Evolutionary conservation across 768 basidiomycete species (phyloP), one percentile per base, ranked within the genome.

Genomic region (Naganishia antarctica): DNA sequence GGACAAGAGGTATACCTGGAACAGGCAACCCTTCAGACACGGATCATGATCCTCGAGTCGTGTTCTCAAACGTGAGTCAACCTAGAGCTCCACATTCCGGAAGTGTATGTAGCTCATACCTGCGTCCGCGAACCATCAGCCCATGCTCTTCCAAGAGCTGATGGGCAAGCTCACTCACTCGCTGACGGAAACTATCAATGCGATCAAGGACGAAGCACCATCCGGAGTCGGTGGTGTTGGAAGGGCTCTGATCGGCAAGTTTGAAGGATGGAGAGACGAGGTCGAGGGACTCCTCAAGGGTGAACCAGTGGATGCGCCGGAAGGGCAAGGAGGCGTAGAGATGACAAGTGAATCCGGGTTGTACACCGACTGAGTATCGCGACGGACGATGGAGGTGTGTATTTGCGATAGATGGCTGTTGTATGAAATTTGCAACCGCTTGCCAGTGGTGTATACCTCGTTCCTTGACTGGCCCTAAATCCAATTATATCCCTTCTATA

Each of bases 51-150:
- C 60, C 66, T 18, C 16, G 73, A 53, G 70, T 73, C 8, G 70
- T 77, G 0, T 77, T 77, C 49, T 70, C 71, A 37, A 77, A 77
- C 57, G 76, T 77, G 43, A 68, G 74, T 69, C 16, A 37, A 16
- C 9, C 37, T 28, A 26, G 49, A 43, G 37, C 48, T 60, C 34
- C 28, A 6, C 29, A 28, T 21, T 37, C 29, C 59, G 28, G 34
- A 28, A 60, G 13, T 48, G n/a, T 29, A 34, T n/a, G n/a, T n/a
- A n/a, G n/a, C 34, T 3, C 21, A 16, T 51, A 16, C 40, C 18
- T 44, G 9, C 43, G 13, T 21, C 43, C n/a, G 37, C 8, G 7
- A 40, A 8, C 16, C 6, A 7, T 28, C 57, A 77, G 76, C 72
- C 70, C 16, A 50, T 71, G 57, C 58, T 73, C 44, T 75, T 76